These are phyloP conservation scores for Beauveria medogensis DNA, from an alignment of 2,329 filamentous ascomycete species.

Conservation along the genomic window DNA sequence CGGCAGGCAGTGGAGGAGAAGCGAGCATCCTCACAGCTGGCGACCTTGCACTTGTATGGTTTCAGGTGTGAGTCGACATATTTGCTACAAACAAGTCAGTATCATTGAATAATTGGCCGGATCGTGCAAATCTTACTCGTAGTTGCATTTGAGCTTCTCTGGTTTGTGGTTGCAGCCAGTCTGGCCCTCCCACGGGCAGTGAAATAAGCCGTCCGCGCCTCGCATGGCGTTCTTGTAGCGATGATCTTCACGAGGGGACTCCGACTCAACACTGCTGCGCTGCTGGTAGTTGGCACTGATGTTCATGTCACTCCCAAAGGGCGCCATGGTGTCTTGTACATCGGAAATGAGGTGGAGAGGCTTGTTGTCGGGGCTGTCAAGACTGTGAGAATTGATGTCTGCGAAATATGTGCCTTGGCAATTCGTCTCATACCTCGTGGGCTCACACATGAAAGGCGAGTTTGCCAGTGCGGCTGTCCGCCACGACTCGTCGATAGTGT, in stretches of 20 bases:
- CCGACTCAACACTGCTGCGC: constrained; percentile 12
- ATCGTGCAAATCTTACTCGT: constrained; percentile 62
- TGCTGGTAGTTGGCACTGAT: constrained; percentile 2
- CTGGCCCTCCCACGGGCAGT: constrained; percentile 79
- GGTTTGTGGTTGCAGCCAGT: constrained; percentile 75
- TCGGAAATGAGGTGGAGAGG: neutral
- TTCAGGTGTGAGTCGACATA: constrained; percentile 95
- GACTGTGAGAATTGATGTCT: constrained; percentile 5
- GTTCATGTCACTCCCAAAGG: constrained; percentile 4
- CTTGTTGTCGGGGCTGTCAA: constrained; percentile 1
- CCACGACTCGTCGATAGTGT: constrained; percentile 42
- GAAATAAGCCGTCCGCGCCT: constrained; percentile 71
- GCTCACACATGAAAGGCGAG: neutral
- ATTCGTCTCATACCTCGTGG: constrained; percentile 4
- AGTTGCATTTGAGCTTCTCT: constrained; percentile 97
- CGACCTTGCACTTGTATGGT: constrained; percentile 88
- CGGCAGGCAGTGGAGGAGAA: constrained; percentile 95
- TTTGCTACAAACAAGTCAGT: constrained; percentile 56
- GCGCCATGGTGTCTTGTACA: neutral
- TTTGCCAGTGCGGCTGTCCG: constrained; percentile 17
- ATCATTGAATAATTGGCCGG: neutral
- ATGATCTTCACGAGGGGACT: constrained; percentile 22
- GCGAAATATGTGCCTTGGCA: neutral
- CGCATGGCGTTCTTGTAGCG: constrained; percentile 62
- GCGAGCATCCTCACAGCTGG: constrained; percentile 72